Evolutionary conservation across 805 yeast genomes (phyloP), one percentile per base, ranked within the genome.

Genomic region (Naumovozyma dairenensis): DNA sequence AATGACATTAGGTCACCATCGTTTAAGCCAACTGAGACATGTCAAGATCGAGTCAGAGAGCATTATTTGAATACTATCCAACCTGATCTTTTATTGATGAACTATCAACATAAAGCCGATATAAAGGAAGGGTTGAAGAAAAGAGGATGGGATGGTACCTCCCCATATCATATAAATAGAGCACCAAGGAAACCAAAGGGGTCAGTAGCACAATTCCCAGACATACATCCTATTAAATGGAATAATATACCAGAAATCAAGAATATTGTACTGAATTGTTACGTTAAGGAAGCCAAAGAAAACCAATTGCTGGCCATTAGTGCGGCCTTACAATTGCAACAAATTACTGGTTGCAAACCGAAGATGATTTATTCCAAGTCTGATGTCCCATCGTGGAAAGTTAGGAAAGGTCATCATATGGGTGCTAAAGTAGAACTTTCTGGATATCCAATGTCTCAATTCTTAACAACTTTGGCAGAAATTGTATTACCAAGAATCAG

Each of bases 331-430:
- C 89, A 82, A 60, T 55, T 92, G 37, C 93, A 92, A 49, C 97
- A 89, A 57, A 81, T 92, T 49, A 89, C 98, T n/a, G 94, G 94
- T 40, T 75, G 70, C 40, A 83, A 85, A 57, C 86, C 96, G 25
- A 63, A 67, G 40, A 71, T 80, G 16, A 64, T 85, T 13, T 81
- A 66, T 53, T 80, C 93, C 27, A 80, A 74, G 51, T 69, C 83
- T 7, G 85, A 85, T 59, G 82, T 84, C 21, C 80, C 87, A 34
- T 71, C 74, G 29, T 87, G 95, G 95, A 77, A 77, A 46, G 69
- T 87, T 35, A 76, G 96, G 59, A 77, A 77, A 31, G 95, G 96
- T 25, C 78, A 75, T 67, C 79, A 79, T 32, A 81, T 93, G 74
- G 99, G 98, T 34, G 94, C 93, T 35, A 81, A 82, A 52, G 78